Evolutionary conservation across 306 rosid genomes (phyloP), one percentile per base, ranked within the genome.

Genomic region (Corylus avellana): DNA sequence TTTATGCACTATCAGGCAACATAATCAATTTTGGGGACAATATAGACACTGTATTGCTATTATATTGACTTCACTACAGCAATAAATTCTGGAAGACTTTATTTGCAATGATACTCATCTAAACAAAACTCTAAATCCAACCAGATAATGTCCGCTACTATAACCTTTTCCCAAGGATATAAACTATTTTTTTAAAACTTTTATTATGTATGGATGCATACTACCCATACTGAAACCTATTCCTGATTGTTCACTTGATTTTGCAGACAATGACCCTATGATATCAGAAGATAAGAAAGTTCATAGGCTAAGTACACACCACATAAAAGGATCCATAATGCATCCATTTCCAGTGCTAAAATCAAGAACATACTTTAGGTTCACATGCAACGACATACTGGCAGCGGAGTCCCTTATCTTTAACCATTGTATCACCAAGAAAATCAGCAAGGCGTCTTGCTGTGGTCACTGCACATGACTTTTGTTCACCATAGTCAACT

Each of bases 321-420:
- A 71, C 44, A 22, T 75, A 13, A 51, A 73, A 62, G 42, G 66
- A 72, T 67, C 72, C 76, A 32, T 32, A 20, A 67, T 66, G 79
- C 66, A 70, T 44, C 42, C 62, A 74, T 67, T 74, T 74, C 42
- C 49, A 42, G 39, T 48, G 47, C 48, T 1, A 55, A 53, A 53
- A 55, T 63, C 79, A 20, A 59, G 54, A 80, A 63, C 66, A 53
- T 75, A 95, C 98, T 95, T 89, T 85, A 68, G 98, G 98, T 89
- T 95, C 98, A 86, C 97, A 92, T 78, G 98, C 98, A 83, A 95
- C 97, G 70, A 95, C 83, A 84, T 92, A 95, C 83, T 92, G 97
- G 76, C 98, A 95, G 77, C 94, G 93, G 73, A 95, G 89, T 80
- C 98, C 98, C 86, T 94, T 94, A 84, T 94, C 98, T 86, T 90